Percentiles rank a stretch among this genome's conserved stretches.
These are phyloP conservation scores for Hymenoscyphus scutula DNA, from an alignment of 2,329 filamentous ascomycete species.

Conservation along the genomic window DNA sequence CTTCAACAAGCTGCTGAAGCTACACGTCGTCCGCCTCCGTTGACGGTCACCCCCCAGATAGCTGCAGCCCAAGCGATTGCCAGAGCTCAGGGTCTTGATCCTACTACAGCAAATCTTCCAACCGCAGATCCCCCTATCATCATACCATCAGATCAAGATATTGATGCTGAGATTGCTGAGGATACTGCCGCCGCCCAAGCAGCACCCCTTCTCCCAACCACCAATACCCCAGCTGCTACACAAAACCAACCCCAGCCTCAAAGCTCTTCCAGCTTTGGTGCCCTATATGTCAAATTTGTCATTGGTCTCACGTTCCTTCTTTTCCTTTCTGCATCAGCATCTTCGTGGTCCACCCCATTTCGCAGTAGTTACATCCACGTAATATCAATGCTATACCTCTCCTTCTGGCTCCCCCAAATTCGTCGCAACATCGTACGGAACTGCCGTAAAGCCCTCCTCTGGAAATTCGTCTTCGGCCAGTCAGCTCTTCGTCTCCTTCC, in stretches of 20 bases:
- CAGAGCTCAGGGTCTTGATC: slow-evolving; percentile 29
- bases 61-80: slow-evolving; percentile 23
- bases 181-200: slow-evolving; percentile 34
- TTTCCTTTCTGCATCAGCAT: slow-evolving; percentile 58
- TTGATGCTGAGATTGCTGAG: slow-evolving; percentile 58
- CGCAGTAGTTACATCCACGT: slow-evolving; percentile 59
- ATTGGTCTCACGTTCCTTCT: slow-evolving; percentile 54
- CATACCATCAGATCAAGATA: slow-evolving; percentile 61
- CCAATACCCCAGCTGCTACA: slow-evolving; percentile 32
- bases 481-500: slow-evolving; percentile 75
- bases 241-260: slow-evolving; percentile 27
- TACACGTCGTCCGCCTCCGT: slow-evolving; percentile 29
- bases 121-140: slow-evolving; percentile 47
- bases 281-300: slow-evolving; percentile 56
- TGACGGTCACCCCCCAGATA: slow-evolving; percentile 30
- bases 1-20: slow-evolving; percentile 28
- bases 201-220: slow-evolving; percentile 27
- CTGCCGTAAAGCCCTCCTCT: slow-evolving; percentile 84
- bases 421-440: slow-evolving; percentile 86
- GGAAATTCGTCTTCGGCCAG: slow-evolving; percentile 86
- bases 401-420: slow-evolving; percentile 91
- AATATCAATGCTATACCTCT: slow-evolving; percentile 74
- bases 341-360: slow-evolving; percentile 56
- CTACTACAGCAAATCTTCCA: background rate
- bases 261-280: slow-evolving; percentile 46